Evolutionary conservation across 2,329 filamentous ascomycete genomes (phyloP), one percentile per base, ranked within the genome.

Genomic region (Botrytis galanthina): DNA sequence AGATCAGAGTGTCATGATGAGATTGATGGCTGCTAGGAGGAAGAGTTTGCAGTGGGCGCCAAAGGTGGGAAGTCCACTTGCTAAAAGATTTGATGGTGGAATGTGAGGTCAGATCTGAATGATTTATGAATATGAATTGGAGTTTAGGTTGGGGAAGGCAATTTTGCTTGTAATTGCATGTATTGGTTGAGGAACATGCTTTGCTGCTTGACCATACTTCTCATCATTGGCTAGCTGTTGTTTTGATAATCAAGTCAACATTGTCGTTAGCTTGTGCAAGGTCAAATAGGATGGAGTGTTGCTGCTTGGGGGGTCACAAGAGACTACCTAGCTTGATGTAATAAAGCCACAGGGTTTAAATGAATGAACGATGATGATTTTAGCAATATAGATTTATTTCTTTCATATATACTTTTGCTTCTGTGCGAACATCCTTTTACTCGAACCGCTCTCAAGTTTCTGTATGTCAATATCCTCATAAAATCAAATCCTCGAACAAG

Each of bases 11-110:
- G 78, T 82, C 32, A 81, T 82, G 81, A 78, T 78, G 78, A 76
- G 80, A 66, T 83, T 95, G 75, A 89, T 93, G 86, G 89, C 91
- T 18, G 92, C 92, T 0, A 86, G 92, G 75, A 86, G 93, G 75
- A 94, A 93, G 87, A 95, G 91, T 79, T 81, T 94, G 81, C 91
- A 93, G 79, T 94, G 91, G 84, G 91, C 91, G 46, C 93, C 92
- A 44, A 92, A 92, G 82, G 84, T 93, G 73, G 90, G 88, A 29
- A 95, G 92, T 81, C 93, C 92, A 3, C 83, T 95, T 77, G 87
- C 89, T 39, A 88, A 85, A 78, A 83, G 77, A 48, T 68, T 68
- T 32, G 66, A 68, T 26, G 66, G 66, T 12, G 66, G 66, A 14
- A 57, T 68, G 48, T 68, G 48, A 63, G 14, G 35, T 44, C 8